These are phyloP conservation scores for Blastocystis sp. DNA, from an alignment of 352 stramenopile genomes.

Conservation along the genomic window DNA sequence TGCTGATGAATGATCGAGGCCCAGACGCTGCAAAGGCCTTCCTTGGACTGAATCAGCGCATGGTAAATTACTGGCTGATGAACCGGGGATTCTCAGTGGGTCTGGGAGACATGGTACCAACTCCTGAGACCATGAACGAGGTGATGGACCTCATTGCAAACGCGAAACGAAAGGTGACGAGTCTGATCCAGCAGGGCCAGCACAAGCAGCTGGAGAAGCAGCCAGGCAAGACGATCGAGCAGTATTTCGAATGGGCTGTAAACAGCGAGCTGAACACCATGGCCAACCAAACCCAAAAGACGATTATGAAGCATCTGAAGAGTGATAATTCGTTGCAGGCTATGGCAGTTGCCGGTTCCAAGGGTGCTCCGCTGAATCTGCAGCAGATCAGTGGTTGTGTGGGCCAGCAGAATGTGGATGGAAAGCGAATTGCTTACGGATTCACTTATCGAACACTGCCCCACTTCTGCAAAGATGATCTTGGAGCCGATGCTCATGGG, in stretches of 20 bases:
- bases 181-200: constrained; percentile 91
- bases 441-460: constrained; percentile 88
- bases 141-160: constrained; percentile 98
- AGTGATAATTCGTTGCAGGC: constrained; percentile 98
- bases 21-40: constrained; percentile 72
- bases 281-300: constrained; percentile 89
- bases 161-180: constrained; percentile 82
- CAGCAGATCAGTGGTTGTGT: constrained; percentile 99
- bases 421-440: constrained; percentile 82
- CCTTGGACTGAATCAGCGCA: constrained; percentile 87
- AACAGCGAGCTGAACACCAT: constrained; percentile 84
- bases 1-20: constrained; percentile 76
- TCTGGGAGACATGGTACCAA: constrained; percentile 94
- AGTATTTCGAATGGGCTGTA: constrained; percentile 96
- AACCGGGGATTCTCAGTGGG: constrained; percentile 94
- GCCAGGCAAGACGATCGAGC: constrained; percentile 95
- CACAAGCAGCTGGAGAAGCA: constrained; percentile 92
- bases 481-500: constrained; percentile 90
- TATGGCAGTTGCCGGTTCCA: constrained; percentile 95
- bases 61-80: constrained; percentile 97
- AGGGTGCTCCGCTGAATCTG: constrained; percentile 99
- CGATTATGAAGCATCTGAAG: constrained; percentile 90
- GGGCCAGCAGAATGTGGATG: constrained; percentile 84
- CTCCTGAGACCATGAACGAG: constrained; percentile 90
- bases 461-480: constrained; percentile 90